Base-by-base conservation (phyloP, 164 flowering plant species). In the Berberis thunbergii region DNA sequence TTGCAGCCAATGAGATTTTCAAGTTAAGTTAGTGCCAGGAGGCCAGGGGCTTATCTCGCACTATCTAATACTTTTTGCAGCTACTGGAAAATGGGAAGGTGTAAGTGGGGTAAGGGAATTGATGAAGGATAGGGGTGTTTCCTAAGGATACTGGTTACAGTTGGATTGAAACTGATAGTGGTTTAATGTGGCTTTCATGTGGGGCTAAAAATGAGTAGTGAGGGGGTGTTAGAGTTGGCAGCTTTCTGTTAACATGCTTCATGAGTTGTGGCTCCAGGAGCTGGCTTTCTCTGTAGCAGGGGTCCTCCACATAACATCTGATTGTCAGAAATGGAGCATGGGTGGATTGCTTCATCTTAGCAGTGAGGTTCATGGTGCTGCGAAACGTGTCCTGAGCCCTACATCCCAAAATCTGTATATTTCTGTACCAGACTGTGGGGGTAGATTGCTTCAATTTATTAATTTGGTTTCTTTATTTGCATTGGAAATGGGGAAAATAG, bases 1-100 rank as follows among this genome's bases (percentile, higher is more conserved):
- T 80, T 42, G 99, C 97, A 52, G 89, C 97, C 10, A 68, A 78
- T 46, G 96, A 91, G 67, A 72, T 94, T 53, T 90, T 86, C 74
- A 87, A 84, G 75, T 61, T 85, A 67, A 79, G 79, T 58, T 58
- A 64, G 62, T 57, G 66, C 69, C 46, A 69, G 65, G 62, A 70
- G 95, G 56, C 91, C 95, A 0, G 99, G 95, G 45, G 88, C 97
- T 26, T 94, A 86, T 78, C 74, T 94, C 64, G 87, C 96, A 41
- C 63, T 94, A 7, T 94, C 96, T 4, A 88, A 94, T 74, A 72
- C 96, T 43, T 73, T 73, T 86, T 57, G 99, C 99, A 43, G 89
- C 83, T 66, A 85, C 84, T 54, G 96, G 88, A 49, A 84, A 73
- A 66, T 91, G 97, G 96, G 87, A 87, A 41, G 73, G 70, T 72